phyloP scores from a whole-genome alignment of 371 early-diverging fungal species.

The Rhizomucor pusillus region DNA sequence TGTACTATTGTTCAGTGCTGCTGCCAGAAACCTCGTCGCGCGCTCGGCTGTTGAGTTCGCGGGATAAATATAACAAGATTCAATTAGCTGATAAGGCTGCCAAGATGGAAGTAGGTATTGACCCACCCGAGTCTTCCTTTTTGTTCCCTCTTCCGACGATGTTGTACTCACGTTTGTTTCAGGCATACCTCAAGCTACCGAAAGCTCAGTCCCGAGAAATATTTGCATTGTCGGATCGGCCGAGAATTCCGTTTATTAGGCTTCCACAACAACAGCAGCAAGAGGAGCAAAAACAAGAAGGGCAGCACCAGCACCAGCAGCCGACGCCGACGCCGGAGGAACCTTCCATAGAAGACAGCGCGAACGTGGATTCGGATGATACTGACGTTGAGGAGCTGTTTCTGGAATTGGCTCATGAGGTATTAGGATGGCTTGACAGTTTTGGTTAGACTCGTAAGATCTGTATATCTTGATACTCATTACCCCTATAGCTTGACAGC shows the following conservation, averaged over 20 bases:
- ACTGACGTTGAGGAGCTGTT: constrained; percentile 25
- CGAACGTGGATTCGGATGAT: constrained; percentile 26
- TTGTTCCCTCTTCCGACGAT: neutral
- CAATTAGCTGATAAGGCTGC: neutral
- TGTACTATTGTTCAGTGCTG: neutral
- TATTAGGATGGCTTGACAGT: constrained; percentile 3
- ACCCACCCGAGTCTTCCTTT: neutral
- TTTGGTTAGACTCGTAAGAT: neutral
- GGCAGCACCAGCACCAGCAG: too few species aligned
- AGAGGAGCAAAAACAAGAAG: too few species aligned
- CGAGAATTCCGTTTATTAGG: constrained; percentile 12
- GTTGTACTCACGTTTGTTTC: too few species aligned
- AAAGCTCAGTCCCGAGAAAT: constrained; percentile 17
- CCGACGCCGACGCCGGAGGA: too few species aligned
- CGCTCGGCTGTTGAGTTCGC: neutral
- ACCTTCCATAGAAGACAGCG: neutral
- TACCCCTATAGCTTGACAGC: constrained; percentile 10
- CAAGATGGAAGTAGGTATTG: constrained; percentile 7
- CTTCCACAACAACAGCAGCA: constrained; percentile 7
- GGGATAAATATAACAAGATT: constrained; percentile 1
- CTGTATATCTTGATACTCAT: neutral
- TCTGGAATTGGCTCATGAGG: constrained; percentile 18
- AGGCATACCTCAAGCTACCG: constrained; percentile 13
- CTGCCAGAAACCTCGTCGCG: neutral
- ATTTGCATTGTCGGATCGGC: constrained; percentile 10